Conservation (phyloP, 2,329 filamentous ascomycete genomes). For the Paramyrothecium roridum region DNA sequence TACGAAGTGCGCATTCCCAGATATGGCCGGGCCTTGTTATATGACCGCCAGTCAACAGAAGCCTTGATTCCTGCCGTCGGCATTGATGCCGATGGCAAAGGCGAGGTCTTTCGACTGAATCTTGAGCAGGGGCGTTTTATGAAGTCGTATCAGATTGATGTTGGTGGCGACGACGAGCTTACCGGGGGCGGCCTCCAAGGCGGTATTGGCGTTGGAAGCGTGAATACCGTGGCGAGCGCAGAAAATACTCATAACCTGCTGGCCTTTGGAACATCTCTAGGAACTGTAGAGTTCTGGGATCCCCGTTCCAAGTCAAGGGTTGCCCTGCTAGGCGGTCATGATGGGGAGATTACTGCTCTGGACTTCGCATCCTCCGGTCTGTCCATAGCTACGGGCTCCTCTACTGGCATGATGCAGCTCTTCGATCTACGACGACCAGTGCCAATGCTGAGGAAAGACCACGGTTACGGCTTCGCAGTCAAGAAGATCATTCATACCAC, state of each 20-base stretch:
- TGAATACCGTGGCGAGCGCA: conserved; percentile 84
- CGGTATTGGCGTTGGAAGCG: conserved; percentile 77
- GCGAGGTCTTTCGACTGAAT: conserved; percentile 91
- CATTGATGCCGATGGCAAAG: conserved; percentile 78
- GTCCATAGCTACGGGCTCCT: conserved; percentile 83
- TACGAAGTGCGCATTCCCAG: conserved; percentile 86
- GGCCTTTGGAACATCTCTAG: conserved; percentile 89
- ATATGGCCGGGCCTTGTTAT: conserved; percentile 87
- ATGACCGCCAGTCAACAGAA: conserved; percentile 79
- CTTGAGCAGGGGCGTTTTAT: conserved; percentile 91
- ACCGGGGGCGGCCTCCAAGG: conserved; percentile 79
- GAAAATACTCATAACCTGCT: conserved; percentile 86
- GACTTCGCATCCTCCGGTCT: conserved; percentile 83
- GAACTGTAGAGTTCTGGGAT: conserved; percentile 98
- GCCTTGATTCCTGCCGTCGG: conserved; percentile 85
- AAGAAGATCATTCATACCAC: conserved; percentile 76
- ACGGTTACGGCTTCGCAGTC: conserved; percentile 91
- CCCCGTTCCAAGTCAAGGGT: conserved; percentile 78
- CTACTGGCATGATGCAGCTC: conserved; percentile 80
- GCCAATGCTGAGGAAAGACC: conserved; percentile 86
- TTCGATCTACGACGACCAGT: conserved; percentile 89
- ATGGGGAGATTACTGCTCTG: conserved; percentile 78
- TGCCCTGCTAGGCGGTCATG: conserved; percentile 67
- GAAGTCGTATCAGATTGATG: conserved; percentile 88
- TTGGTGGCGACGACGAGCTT: conserved; percentile 75